phyloP scores from a whole-genome alignment of 495 filamentous ascomycete species.

The Penicillium longicatenatum region DNA sequence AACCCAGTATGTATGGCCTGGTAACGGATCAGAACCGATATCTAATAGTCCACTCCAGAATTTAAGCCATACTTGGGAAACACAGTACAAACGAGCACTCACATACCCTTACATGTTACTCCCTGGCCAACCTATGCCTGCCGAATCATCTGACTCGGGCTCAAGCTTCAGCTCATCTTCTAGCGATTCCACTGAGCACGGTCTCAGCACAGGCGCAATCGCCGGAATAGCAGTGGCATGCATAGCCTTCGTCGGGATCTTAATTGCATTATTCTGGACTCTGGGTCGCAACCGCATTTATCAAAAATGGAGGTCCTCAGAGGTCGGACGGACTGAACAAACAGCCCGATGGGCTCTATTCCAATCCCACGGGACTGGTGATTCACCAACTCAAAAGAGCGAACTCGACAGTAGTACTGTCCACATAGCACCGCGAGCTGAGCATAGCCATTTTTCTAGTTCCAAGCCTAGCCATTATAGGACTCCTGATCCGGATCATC shows the following conservation, averaged over 20 bases:
- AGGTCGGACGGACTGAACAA: slow-evolving; percentile 34
- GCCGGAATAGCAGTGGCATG: slow-evolving; percentile 40
- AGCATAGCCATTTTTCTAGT: slow-evolving; percentile 13
- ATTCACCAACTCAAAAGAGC: slow-evolving; percentile 12
- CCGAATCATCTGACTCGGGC: slow-evolving; percentile 29
- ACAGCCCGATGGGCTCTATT: slow-evolving; percentile 37
- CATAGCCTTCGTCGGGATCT: slow-evolving; percentile 33
- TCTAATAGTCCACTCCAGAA: slow-evolving; percentile 27
- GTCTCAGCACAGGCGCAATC: slow-evolving; percentile 38
- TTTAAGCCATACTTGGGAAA: slow-evolving; percentile 30
- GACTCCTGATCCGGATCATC: slow-evolving; percentile 15
- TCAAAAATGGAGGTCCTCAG: slow-evolving; percentile 38
- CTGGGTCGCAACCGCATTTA: slow-evolving; percentile 43
- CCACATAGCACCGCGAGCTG: slow-evolving; percentile 9
- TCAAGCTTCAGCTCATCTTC: slow-evolving; percentile 11
- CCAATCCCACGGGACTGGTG: not conserved
- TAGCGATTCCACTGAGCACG: slow-evolving; percentile 7
- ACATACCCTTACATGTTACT: slow-evolving; percentile 40
- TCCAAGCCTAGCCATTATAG: slow-evolving; percentile 11
- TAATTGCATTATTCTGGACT: slow-evolving; percentile 41
- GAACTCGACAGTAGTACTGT: slow-evolving; percentile 18
- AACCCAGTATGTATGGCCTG: slow-evolving; percentile 32
- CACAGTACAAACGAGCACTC: slow-evolving; percentile 36
- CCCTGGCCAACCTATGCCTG: slow-evolving; percentile 40
- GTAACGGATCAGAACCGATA: not conserved